These are phyloP conservation scores for Trichophyton simii DNA, from an alignment of 2,329 filamentous ascomycete species.

Conservation along the genomic window DNA sequence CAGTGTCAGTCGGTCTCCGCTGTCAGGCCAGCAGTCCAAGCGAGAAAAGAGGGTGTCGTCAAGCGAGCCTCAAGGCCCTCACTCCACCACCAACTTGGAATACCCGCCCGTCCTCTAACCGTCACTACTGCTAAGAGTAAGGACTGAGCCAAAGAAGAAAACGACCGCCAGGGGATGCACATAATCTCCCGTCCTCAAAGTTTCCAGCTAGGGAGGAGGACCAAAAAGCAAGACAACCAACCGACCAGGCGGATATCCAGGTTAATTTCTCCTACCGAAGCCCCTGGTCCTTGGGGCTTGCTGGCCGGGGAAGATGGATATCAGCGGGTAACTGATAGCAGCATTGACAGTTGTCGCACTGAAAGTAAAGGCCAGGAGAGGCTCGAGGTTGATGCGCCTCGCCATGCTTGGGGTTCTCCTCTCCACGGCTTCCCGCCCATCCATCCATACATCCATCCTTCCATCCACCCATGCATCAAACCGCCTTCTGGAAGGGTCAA, in stretches of 20 bases:
- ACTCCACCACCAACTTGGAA: neutral
- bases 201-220: neutral
- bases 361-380: neutral
- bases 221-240: neutral
- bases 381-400: neutral
- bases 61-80: neutral
- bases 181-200: slow-evolving; percentile 2
- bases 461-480: neutral
- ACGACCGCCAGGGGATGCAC: neutral
- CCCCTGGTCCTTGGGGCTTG: neutral
- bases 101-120: neutral
- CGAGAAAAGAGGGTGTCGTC: neutral
- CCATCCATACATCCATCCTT: neutral
- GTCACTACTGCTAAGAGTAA: neutral
- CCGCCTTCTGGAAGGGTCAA: neutral
- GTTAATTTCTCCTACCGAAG: neutral
- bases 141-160: neutral
- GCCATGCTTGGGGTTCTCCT: no score
- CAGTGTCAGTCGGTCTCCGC: no score
- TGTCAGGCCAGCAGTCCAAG: no score
- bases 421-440: neutral
- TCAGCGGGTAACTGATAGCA: neutral
- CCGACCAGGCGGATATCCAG: neutral
- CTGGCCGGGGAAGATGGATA: neutral
- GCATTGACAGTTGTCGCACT: no score